A percentile compares a stretch with the other conserved stretches of the same genome.
phyloP scores from a whole-genome alignment of 495 filamentous ascomycete species.

The Talaromyces wortmannii region DNA sequence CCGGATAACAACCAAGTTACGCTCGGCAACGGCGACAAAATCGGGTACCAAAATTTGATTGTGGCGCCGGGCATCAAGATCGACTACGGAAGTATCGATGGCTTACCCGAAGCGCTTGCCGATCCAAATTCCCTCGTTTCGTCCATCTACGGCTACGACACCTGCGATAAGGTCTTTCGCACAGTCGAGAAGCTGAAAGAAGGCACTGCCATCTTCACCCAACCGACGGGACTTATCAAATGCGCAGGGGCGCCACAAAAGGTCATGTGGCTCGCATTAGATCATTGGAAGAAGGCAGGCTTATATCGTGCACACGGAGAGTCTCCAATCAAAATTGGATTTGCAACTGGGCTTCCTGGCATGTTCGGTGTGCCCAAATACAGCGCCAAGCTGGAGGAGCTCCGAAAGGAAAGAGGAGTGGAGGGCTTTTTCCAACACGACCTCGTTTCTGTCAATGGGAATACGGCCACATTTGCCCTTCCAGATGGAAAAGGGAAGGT shows the following conservation, averaged over 20 bases:
- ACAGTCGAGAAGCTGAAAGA: conserved; percentile 47
- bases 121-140: conserved; percentile 51
- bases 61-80: conserved; percentile 57
- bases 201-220: conserved; percentile 62
- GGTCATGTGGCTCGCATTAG: conserved; percentile 63
- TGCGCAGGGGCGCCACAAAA: conserved; percentile 68
- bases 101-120: conserved; percentile 52
- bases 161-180: conserved; percentile 49
- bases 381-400: conserved; percentile 49
- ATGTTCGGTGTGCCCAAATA: conserved; percentile 73
- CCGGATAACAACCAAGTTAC: conserved; percentile 54
- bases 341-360: conserved; percentile 51
- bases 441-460: conserved; percentile 53
- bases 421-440: conserved; percentile 63
- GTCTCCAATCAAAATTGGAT: conserved; percentile 53
- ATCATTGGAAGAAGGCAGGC: conserved; percentile 56
- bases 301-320: conserved; percentile 41
- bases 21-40: conserved; percentile 47
- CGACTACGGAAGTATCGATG: conserved; percentile 49
- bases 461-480: conserved; percentile 44
- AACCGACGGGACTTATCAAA: conserved; percentile 59
- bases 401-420: conserved; percentile 57
- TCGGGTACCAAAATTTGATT: conserved; percentile 58
- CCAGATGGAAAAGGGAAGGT: conserved; percentile 39
- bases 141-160: conserved; percentile 58